These are phyloP conservation scores for Euphorbia lathyris DNA, from an alignment of 345 rosid species.

Conservation along the genomic window DNA sequence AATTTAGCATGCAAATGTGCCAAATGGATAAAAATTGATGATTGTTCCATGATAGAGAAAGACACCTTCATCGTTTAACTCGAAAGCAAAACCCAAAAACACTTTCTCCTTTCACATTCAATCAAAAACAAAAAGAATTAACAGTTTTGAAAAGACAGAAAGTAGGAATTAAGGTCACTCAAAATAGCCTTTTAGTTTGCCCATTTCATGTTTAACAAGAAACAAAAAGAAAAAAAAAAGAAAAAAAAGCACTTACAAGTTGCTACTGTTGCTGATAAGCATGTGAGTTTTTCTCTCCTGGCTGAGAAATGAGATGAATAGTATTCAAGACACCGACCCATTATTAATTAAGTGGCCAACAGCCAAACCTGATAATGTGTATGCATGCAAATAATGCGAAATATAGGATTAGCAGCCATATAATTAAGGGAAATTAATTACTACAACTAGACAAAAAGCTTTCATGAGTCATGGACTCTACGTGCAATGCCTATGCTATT, in stretches of 20 bases:
- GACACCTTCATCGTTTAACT: slow-evolving; percentile 58
- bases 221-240: slow-evolving; percentile 10
- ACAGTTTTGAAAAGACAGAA: slow-evolving; percentile 41
- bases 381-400: slow-evolving; percentile 25
- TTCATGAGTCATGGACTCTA: slow-evolving; percentile 40
- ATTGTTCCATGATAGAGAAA: slow-evolving; percentile 47
- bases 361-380: slow-evolving; percentile 43
- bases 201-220: slow-evolving; percentile 27
- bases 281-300: slow-evolving; percentile 16
- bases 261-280: slow-evolving; percentile 26
- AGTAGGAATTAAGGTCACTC: slow-evolving; percentile 28
- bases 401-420: slow-evolving; percentile 9
- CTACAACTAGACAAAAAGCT: slow-evolving; percentile 36
- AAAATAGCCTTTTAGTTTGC: slow-evolving; percentile 25
- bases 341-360: slow-evolving; percentile 50
- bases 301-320: slow-evolving; percentile 10
- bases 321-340: slow-evolving; percentile 21
- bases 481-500: slow-evolving; percentile 43
- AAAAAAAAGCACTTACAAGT: slow-evolving; percentile 14
- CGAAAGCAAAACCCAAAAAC: slow-evolving; percentile 32
- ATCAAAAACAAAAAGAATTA: slow-evolving; percentile 16
- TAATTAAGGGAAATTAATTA: slow-evolving; percentile 16
- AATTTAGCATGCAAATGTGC: slow-evolving; percentile 5
- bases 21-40: slow-evolving; percentile 22
- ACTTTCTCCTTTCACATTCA: slow-evolving; percentile 19